A percentile compares a stretch with the other conserved stretches of the same genome.
Conservation (phyloP, 1,284 basidiomycete species). For the Cryptococcus floricola region DNA sequence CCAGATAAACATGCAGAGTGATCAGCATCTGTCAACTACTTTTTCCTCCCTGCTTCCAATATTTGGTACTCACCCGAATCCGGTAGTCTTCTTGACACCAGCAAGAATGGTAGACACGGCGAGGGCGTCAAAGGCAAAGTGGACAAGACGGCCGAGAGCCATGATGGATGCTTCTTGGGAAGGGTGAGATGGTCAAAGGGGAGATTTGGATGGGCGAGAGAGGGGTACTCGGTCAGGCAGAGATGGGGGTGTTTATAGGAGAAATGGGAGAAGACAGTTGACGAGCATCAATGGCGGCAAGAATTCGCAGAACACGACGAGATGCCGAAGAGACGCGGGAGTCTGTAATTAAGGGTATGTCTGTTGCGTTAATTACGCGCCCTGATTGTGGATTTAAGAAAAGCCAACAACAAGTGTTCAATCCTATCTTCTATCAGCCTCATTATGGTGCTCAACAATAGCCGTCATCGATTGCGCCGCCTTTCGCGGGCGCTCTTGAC, state of each 20-base stretch:
- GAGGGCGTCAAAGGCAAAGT: conserved; percentile 80
- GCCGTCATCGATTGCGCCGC: too few species aligned
- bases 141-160: conserved; percentile 74
- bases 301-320: too few species aligned
- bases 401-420: too few species aligned
- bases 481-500: too few species aligned
- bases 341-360: too few species aligned
- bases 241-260: not conserved
- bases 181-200: not conserved
- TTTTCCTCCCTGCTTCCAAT: too few species aligned
- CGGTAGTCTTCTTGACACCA: conserved; percentile 84
- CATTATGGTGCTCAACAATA: too few species aligned
- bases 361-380: too few species aligned
- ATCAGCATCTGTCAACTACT: not conserved
- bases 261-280: not conserved
- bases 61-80: conserved; percentile 70
- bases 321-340: too few species aligned
- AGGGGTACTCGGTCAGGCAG: not conserved
- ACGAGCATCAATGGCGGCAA: not conserved
- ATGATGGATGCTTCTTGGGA: conserved; percentile 47
- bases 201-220: not conserved
- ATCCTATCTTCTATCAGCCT: too few species aligned
- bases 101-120: conserved; percentile 84
- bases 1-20: not conserved
- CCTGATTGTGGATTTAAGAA: too few species aligned